Evolutionary conservation across 139 green algal genomes (phyloP).

Genomic region (Ettlia oleoabundans): DNA sequence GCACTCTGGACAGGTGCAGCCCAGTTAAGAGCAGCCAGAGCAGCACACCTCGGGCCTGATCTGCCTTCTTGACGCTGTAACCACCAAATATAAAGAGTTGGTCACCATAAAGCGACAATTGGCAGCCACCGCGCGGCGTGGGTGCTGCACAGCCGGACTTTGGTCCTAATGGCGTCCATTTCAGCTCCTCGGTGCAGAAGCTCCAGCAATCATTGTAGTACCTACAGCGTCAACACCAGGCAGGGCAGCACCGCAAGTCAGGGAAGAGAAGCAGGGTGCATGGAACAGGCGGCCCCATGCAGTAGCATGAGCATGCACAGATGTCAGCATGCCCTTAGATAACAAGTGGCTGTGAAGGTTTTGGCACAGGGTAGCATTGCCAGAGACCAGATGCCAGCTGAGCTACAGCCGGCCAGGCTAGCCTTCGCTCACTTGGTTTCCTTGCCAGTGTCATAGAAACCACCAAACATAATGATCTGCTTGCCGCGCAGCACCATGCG

Average conservation of each 20-base stretch:
- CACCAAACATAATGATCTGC: slow-evolving; percentile 90
- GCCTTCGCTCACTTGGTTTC: background rate
- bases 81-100: slow-evolving; percentile 89
- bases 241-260: too few species aligned
- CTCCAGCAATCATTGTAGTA: slow-evolving; percentile 69
- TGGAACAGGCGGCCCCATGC: too few species aligned
- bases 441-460: slow-evolving; percentile 89
- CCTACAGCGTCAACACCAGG: background rate
- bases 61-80: slow-evolving; percentile 77
- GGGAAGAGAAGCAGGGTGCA: too few species aligned
- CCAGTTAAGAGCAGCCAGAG: background rate
- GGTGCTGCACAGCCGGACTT: slow-evolving; percentile 41
- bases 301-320: too few species aligned
- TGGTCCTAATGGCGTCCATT: slow-evolving; percentile 67
- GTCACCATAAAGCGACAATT: slow-evolving; percentile 75
- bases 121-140: slow-evolving; percentile 72
- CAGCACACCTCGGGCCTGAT: background rate
- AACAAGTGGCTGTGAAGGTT: too few species aligned
- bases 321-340: too few species aligned
- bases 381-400: too few species aligned
- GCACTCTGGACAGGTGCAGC: background rate
- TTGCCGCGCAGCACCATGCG: slow-evolving; percentile 84
- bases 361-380: too few species aligned
- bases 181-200: slow-evolving; percentile 79
- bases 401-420: too few species aligned